Base-by-base conservation (phyloP, 2,329 filamentous ascomycete genomes). In the Ascosphaera apis region DNA sequence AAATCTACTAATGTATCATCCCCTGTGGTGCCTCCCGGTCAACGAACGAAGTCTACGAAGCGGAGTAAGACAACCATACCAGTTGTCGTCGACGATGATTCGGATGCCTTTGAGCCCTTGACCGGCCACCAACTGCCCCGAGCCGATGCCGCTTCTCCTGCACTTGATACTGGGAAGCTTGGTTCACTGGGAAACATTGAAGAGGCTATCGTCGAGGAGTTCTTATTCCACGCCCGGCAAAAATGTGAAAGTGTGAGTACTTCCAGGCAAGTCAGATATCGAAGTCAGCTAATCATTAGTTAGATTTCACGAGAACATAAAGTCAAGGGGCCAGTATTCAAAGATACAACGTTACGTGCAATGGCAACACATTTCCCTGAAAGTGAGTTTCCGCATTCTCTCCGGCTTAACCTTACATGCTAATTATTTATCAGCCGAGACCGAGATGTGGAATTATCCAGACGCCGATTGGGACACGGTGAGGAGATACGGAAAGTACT, bases 1-100 rank as follows among this genome's bases (percentile, higher is more conserved):
- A 53, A 64, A 37, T 78, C 74, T 1, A 78, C 75, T 1, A 72
- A 76, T 43, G 61, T 79, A 3, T 75, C 74, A 1, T 76, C 73
- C 13, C 73, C 73, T 3, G 47, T 71, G 8, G 63, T 21, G 9
- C 19, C 19, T 9, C 19, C 19, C 9, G 19, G 19, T 21, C 19
- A 9, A 9, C 4, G 19, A 4, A 9, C 19, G 9, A 21, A 21
- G 19, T 4, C 19, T 21, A 9, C 9, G 19, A 21, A 21, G 9
- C 19, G 19, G 9, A 21, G 9, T 4, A 4, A 21, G 9, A 9
- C 19, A 9, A 21, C 19, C 19, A 21, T 4, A 21, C 19, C 19
- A 9, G 9, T 4, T 21, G 47, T 51, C n/a, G 56, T 55, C 12
- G 51, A 53, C 4, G 46, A 48, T 21, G 54, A 54, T 17, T 58